Conservation (phyloP, 2,329 filamentous ascomycete species). For the Fusarium graminum region DNA sequence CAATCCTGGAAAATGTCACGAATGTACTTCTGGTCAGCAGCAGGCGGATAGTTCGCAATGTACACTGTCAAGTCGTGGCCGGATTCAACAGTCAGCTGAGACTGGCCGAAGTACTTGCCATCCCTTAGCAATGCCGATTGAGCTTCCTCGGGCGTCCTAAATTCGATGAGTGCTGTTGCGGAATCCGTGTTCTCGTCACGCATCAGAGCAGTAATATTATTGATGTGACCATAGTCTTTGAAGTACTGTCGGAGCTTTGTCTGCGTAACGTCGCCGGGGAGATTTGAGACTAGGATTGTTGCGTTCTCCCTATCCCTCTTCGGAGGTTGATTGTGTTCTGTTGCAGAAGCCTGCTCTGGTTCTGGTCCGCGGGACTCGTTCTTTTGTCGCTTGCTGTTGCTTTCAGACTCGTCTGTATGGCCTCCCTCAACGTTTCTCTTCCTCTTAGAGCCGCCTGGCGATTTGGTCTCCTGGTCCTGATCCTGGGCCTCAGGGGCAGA, state of each 20-base stretch:
- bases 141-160: conserved; percentile 83
- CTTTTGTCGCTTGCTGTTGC: conserved; percentile 75
- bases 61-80: conserved; percentile 86
- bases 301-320: conserved; percentile 93
- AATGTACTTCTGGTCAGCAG: conserved; percentile 78
- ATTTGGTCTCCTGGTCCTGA: conserved; percentile 45
- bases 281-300: conserved; percentile 82
- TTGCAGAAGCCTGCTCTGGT: conserved; percentile 4
- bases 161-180: conserved; percentile 84
- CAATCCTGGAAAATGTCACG: conserved; percentile 77
- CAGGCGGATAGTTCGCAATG: conserved; percentile 88
- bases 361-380: conserved; percentile 55
- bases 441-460: conserved; percentile 70
- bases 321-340: conserved; percentile 52
- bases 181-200: conserved; percentile 71
- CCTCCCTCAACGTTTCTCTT: conserved; percentile 75
- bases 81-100: conserved; percentile 78
- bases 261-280: conserved; percentile 78
- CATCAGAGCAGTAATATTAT: conserved; percentile 76
- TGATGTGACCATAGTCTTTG: conserved; percentile 87
- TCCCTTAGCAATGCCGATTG: conserved; percentile 84
- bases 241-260: conserved; percentile 89
- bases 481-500: conserved; percentile 47
- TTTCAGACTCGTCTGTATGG: conserved; percentile 58
- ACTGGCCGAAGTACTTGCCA: conserved; percentile 81